Evolutionary conservation across 306 rosid species (phyloP).

Genomic region (Malus orientalis): DNA sequence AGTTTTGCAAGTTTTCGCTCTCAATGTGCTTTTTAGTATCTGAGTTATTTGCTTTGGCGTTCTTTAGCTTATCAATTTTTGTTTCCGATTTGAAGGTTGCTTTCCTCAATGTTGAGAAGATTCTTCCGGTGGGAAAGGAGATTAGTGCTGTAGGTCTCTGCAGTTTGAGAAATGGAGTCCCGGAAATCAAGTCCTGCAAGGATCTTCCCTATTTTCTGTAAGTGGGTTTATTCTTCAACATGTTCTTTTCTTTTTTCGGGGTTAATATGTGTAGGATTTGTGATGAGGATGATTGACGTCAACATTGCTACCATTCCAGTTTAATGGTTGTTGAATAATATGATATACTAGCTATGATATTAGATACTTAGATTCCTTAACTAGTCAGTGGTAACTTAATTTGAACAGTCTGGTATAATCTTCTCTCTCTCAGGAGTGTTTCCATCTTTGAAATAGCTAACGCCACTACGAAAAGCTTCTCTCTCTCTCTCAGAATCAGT

Average conservation of each 20-base stretch:
- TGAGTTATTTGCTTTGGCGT: not conserved
- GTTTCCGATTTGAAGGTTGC: conserved; percentile 51
- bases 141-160: conserved; percentile 71
- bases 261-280: not conserved
- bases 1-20: conserved; percentile 17
- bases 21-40: not conserved
- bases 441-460: no score
- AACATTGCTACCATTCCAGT: not conserved
- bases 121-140: conserved; percentile 82
- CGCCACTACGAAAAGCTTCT: no score
- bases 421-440: no score
- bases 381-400: no score
- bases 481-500: no score
- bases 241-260: not conserved
- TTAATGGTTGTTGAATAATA: not conserved
- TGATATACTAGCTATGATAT: not conserved
- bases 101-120: conserved; percentile 79
- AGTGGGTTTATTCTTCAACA: conserved; percentile 21
- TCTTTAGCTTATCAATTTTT: not conserved
- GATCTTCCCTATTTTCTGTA: conserved; percentile 84
- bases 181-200: conserved; percentile 72
- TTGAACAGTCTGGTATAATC: no score
- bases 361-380: no score
- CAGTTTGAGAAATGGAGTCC: conserved; percentile 50
- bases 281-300: not conserved